phyloP scores from a whole-genome alignment of 2,329 filamentous ascomycete genomes.

The Ceratocystis cubensis region DNA sequence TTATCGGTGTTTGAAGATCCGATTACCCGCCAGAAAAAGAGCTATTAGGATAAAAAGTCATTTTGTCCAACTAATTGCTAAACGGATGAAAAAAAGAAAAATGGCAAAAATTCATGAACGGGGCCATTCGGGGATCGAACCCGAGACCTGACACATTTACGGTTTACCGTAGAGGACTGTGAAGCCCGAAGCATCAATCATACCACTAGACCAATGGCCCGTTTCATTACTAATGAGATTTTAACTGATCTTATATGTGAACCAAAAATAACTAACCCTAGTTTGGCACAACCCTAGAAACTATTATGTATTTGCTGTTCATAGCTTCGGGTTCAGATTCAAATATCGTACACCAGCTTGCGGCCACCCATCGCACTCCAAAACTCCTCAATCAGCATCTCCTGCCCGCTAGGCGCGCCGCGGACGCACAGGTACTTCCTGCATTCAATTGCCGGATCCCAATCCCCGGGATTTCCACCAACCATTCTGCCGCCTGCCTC shows the following conservation, averaged over 20 bases:
- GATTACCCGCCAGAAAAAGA: too few relatives aligned
- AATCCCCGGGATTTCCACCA: conserved; percentile 60
- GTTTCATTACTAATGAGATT: conserved; percentile 20
- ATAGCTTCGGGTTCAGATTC: conserved; percentile 6
- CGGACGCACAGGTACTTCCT: conserved; percentile 52
- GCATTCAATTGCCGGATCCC: conserved; percentile 48
- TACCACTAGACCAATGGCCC: conserved; percentile 21
- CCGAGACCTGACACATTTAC: conserved; percentile 21
- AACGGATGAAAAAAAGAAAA: not conserved
- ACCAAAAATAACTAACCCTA: accelerated
- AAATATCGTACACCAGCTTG: conserved; percentile 35
- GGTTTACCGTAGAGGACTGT: conserved; percentile 16
- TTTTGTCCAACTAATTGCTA: not conserved
- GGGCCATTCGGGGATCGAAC: conserved; percentile 21
- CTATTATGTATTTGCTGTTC: not conserved
- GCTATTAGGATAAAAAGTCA: too few relatives aligned
- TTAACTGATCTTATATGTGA: not conserved
- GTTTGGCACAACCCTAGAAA: not conserved
- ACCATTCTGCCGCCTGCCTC: conserved; percentile 65
- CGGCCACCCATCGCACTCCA: conserved; percentile 48
- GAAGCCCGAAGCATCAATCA: conserved; percentile 21
- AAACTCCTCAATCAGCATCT: conserved; percentile 50
- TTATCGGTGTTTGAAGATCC: too few relatives aligned
- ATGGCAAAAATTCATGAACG: not conserved
- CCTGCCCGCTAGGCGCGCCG: conserved; percentile 46